Percentiles rank a stretch among this genome's conserved stretches.
These are phyloP conservation scores for Phytophthora fragariae DNA, from an alignment of 352 stramenopile genomes.

Conservation along the genomic window DNA sequence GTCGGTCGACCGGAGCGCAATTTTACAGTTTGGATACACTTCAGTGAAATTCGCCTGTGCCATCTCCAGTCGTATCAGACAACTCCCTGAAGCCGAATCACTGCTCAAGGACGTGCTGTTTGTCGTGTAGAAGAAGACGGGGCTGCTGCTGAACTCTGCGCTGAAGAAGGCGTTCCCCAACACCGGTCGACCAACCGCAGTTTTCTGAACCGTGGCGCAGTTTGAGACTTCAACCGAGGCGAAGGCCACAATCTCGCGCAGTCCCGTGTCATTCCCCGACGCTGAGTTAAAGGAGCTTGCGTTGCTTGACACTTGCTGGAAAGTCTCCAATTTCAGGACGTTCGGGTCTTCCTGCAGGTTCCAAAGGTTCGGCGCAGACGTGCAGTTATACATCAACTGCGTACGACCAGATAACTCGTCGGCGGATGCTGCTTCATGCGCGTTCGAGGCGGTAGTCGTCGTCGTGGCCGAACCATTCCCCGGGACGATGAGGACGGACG, in stretches of 20 bases:
- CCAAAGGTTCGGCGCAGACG: slow-evolving; percentile 11
- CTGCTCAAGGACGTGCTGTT: not conserved
- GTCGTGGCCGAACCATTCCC: not conserved
- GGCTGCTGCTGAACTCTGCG: not conserved
- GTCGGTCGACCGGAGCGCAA: slow-evolving; percentile 1
- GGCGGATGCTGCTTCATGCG: not conserved
- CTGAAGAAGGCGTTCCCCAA: not conserved
- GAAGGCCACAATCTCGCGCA: not conserved
- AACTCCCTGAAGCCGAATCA: not conserved
- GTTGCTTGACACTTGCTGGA: slow-evolving; percentile 6
- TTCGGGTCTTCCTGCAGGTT: slow-evolving; percentile 11
- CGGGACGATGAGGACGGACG: not conserved
- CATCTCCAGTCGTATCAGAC: not conserved
- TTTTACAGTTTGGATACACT: slow-evolving; percentile 6
- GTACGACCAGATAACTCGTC: not conserved
- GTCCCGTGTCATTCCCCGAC: not conserved
- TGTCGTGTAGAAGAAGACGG: not conserved
- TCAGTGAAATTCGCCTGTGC: not conserved
- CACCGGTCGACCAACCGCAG: not conserved
- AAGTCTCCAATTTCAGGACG: not conserved
- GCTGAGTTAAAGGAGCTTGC: not conserved
- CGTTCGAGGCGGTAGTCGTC: not conserved
- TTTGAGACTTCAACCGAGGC: not conserved
- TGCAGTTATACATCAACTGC: slow-evolving; percentile 27
- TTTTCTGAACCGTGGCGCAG: not conserved